Conservation (phyloP, 192 early-diverging fungal genomes). For the Paraglomus brasilianum region DNA sequence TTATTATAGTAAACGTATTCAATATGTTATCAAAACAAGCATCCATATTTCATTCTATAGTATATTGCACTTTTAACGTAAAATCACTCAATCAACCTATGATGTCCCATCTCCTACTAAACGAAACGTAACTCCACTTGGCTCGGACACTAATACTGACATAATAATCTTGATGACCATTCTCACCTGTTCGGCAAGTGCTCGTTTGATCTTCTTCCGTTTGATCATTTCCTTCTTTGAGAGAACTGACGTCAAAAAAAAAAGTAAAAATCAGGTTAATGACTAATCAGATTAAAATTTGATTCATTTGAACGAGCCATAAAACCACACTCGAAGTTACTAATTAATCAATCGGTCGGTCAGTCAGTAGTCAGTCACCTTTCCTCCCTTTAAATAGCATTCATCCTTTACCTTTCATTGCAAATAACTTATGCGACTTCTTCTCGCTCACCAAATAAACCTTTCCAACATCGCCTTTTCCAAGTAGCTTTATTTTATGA, state of each 20-base stretch:
- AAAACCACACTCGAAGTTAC: background rate
- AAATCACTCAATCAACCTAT: too few relatives aligned
- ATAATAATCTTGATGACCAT: too few relatives aligned
- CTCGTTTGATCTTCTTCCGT: slow-evolving; percentile 97
- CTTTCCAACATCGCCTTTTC: slow-evolving; percentile 97
- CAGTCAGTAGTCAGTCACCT: too few relatives aligned
- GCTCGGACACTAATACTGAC: slow-evolving; percentile 35
- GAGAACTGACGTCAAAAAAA: slow-evolving; percentile 39
- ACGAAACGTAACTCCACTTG: slow-evolving; percentile 66
- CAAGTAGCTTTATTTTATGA: slow-evolving; percentile 84
- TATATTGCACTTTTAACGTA: too few relatives aligned
- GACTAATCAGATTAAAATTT: background rate
- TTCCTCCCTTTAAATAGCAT: background rate
- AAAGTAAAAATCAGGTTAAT: slow-evolving; percentile 18
- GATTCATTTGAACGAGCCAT: background rate
- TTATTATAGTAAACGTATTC: slow-evolving; percentile 39
- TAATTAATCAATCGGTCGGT: background rate
- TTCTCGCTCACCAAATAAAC: slow-evolving; percentile 93
- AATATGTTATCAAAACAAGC: too few relatives aligned
- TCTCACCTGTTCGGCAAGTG: slow-evolving; percentile 95
- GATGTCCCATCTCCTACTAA: too few relatives aligned
- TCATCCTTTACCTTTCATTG: slow-evolving; percentile 81
- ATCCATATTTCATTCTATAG: too few relatives aligned
- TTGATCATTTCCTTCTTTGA: slow-evolving; percentile 98
- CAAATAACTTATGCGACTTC: slow-evolving; percentile 77